These are phyloP conservation scores for Paramecium pentaurelia DNA, from an alignment of 73 alveolate genomes.

Conservation along the genomic window DNA sequence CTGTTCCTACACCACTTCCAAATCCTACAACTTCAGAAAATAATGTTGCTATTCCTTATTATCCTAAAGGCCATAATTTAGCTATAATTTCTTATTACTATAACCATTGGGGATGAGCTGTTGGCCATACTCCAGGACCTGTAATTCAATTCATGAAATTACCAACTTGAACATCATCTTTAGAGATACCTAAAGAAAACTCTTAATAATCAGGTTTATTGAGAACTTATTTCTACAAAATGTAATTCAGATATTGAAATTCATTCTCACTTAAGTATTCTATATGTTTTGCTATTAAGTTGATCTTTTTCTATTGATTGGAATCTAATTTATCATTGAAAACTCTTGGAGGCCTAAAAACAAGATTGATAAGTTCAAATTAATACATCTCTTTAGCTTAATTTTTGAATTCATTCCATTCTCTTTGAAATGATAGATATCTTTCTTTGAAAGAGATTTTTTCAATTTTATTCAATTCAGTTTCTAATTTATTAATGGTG, in stretches of 20 bases:
- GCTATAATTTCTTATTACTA: slow-evolving; percentile 54
- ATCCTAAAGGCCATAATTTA: slow-evolving; percentile 65
- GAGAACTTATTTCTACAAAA: background rate
- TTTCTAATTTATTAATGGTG: background rate
- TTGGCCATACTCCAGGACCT: slow-evolving; percentile 38
- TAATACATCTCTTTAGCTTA: slow-evolving; percentile 32
- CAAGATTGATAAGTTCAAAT: background rate
- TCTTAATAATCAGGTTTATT: slow-evolving; percentile 4
- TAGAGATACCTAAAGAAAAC: slow-evolving; percentile 4
- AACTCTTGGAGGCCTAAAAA: slow-evolving; percentile 36
- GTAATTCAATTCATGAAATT: background rate
- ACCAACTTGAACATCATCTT: background rate
- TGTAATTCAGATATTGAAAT: slow-evolving; percentile 43
- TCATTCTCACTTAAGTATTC: slow-evolving; percentile 39
- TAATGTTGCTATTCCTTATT: slow-evolving; percentile 56
- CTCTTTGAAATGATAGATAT: slow-evolving; percentile 54
- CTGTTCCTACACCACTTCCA: slow-evolving; percentile 56
- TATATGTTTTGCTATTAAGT: slow-evolving; percentile 35
- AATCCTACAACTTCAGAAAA: slow-evolving; percentile 53
- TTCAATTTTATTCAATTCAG: background rate
- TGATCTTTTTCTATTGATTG: slow-evolving; percentile 31
- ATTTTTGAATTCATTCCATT: slow-evolving; percentile 54
- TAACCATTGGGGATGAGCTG: slow-evolving; percentile 62
- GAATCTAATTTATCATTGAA: slow-evolving; percentile 48
- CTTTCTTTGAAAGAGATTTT: background rate